Base-by-base conservation (phyloP, 352 stramenopile genomes). In the Globisporangium camurandrum region DNA sequence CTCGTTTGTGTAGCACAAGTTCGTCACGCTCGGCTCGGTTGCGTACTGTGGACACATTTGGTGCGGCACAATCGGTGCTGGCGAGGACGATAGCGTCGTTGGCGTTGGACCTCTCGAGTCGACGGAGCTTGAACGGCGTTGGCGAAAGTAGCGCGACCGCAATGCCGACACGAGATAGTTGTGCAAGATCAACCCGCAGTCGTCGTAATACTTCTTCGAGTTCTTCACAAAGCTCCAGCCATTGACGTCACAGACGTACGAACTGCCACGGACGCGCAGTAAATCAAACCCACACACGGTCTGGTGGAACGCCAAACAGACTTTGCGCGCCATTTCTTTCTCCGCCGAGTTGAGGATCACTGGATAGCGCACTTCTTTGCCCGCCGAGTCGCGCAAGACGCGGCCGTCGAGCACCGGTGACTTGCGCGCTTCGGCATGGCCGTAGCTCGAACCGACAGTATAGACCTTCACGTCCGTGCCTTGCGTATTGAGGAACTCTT, bases 401-500 rank as follows among this genome's bases (percentile, higher is more conserved):
- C 79, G 73, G 1, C 97, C 97, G 73, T 99, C 97, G 1, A 99
- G 89, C 16, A 98, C 94, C 0, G 97, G 97, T 26, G 87, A 98
- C 77, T 99, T 99, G 40, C 97, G 75, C 7, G 97, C 97, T 67
- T 99, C 97, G 3, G 96, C 97, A 64, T 99, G 97, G 41, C 95
- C 97, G 58, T 99, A 99, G 62, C 97, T 95, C 5, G 96, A 94
- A 3, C 96, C 97, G 0, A 99, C 96, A 2, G 95, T 99, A 64
- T 99, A 98, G n/a, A 97, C 97, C 61, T 99, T 99, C 24, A 99
- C 96, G 68, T 99, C 97, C 4, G 97, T 99, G 34, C 97, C 97
- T 66, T 99, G 95, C 7, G 97, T 99, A 69, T 98, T 96, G 20
- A 99, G 86, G 66, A 99, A 99, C 50, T 97, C 87, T 63, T 98